Evolutionary conservation across 108 stramenopile species (phyloP), one percentile per base, ranked within the genome.

Genomic region (Nitzschia sp.): DNA sequence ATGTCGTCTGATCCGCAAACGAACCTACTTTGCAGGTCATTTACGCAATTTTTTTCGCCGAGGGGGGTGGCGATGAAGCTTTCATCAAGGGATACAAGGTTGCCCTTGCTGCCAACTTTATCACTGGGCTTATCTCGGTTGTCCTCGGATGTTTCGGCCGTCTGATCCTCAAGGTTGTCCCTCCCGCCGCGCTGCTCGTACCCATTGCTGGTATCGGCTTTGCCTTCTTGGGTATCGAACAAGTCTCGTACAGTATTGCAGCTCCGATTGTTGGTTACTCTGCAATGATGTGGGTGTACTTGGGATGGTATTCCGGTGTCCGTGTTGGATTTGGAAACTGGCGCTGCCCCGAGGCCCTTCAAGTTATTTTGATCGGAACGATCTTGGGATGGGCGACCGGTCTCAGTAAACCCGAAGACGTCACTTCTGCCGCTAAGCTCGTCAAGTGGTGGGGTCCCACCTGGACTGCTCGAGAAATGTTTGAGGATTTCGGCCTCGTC

Each of bases 51-150:
- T 77, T 64, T 34, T 77, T 77, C 46, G 38, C 57, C 32, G 32
- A 58, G 6, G 55, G 46, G 1, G 76, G 45, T 26, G 70, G 70
- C 25, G 28, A 46, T 62, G 74, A 59, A 23, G 68, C 57, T 11
- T 66, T 80, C 30, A 68, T 72, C 23, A 26, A 53, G 47, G 85
- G 79, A 19, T 91, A 76, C 54, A 70, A 69, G 38, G 84, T 88
- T 28, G 79, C 78, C 31, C 66, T 91, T 17, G 67, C 80, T 25
- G 78, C 87, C 26, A 91, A 91, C 77, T 88, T 88, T 38, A 63
- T 87, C 60, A 82, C 75, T 28, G 89, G 89, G n/a, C 32, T 88
- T 1, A 83, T 91, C 47, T 69, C 31, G 8, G 45, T 77, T 46
- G 32, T 75, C n/a, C 68, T 84, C 32, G 70, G 70, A 17, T 47